A percentile compares a stretch with the other conserved stretches of the same genome.
phyloP scores from a whole-genome alignment of 306 rosid genomes.

The Medicago lupulina region DNA sequence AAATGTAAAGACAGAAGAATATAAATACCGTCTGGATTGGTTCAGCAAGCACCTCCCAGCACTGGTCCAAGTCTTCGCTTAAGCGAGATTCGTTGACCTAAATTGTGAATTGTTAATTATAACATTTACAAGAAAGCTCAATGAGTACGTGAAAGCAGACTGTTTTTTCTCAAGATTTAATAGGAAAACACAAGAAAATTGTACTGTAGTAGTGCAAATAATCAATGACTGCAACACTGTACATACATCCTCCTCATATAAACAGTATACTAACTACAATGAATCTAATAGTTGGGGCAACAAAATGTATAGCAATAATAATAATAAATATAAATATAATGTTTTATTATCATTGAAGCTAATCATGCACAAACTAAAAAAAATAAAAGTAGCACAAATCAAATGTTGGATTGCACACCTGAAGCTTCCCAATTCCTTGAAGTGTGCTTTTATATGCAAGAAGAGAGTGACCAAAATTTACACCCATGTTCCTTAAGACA shows the following conservation, averaged over 20 bases:
- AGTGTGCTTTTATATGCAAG: conserved; percentile 88
- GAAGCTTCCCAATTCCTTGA: conserved; percentile 84
- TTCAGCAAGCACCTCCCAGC: conserved; percentile 99
- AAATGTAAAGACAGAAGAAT: conserved; percentile 26
- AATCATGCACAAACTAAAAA: conserved; percentile 24
- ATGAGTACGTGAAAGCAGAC: neutral
- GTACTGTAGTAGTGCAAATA: conserved; percentile 15
- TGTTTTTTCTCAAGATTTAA: conserved; percentile 16
- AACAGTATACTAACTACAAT: conserved; percentile 3
- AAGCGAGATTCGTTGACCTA: conserved; percentile 82
- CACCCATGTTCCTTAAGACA: conserved; percentile 89
- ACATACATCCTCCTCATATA: conserved; percentile 19
- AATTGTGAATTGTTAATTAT: conserved; percentile 37
- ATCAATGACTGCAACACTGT: conserved; percentile 25
- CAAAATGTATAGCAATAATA: too few species aligned
- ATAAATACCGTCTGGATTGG: conserved; percentile 89
- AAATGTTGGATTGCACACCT: conserved; percentile 56
- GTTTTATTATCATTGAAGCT: neutral
- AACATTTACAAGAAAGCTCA: conserved; percentile 32
- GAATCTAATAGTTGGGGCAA: neutral
- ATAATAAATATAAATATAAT: too few species aligned
- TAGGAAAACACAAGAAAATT: conserved; percentile 17
- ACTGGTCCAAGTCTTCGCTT: conserved; percentile 75
- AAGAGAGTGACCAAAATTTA: conserved; percentile 86
- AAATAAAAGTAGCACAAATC: neutral